Evolutionary conservation across 2,329 filamentous ascomycete genomes (phyloP).

Genomic region (Colletotrichum cordylinicola): DNA sequence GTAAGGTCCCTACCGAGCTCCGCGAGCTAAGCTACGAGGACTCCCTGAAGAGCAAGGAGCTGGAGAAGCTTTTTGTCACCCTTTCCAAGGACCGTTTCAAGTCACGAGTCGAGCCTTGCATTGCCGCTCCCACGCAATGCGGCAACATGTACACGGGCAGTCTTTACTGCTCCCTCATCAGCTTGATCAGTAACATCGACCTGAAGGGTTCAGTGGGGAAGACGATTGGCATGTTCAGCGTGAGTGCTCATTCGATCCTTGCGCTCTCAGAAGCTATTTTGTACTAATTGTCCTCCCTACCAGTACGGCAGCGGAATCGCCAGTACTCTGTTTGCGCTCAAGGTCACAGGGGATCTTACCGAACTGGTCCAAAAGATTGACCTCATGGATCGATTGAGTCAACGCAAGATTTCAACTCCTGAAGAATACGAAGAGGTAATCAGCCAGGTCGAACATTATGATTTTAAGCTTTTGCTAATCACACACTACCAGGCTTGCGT

Average conservation of each 20-base stretch:
- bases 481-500: background rate
- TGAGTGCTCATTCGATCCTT: background rate
- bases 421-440: background rate
- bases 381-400: background rate
- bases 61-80: background rate
- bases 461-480: background rate
- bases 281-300: background rate
- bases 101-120: background rate
- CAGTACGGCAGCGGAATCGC: conserved; percentile 1
- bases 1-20: background rate
- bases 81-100: background rate
- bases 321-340: conserved; percentile 5
- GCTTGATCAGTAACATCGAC: conserved; percentile 57
- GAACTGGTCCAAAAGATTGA: conserved; percentile 5
- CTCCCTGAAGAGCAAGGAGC: background rate
- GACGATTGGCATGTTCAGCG: conserved; percentile 11
- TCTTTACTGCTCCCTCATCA: conserved; percentile 61
- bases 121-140: conserved; percentile 29
- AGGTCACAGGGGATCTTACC: background rate
- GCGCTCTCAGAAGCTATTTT: background rate
- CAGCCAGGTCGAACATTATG: rapidly evolving
- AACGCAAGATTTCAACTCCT: background rate
- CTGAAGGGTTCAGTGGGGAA: background rate
- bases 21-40: background rate
- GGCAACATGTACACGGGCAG: conserved; percentile 61